Conservation (phyloP, 2,329 filamentous ascomycete species). For the Alternaria infectoria region DNA sequence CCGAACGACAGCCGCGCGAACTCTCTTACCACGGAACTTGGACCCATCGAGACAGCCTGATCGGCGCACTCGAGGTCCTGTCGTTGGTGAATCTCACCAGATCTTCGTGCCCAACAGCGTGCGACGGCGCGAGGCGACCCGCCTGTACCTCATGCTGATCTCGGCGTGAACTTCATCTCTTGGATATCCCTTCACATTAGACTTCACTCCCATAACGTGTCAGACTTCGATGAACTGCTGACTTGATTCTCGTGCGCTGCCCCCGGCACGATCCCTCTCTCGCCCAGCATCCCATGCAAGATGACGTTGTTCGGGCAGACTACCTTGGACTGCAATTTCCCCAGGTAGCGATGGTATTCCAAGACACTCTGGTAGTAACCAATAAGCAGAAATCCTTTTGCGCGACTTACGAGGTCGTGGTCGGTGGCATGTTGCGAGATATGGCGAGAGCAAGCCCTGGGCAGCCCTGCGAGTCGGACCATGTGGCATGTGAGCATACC, state of each 20-base stretch:
- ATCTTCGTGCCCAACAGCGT: constrained; percentile 19
- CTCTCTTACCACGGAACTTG: neutral
- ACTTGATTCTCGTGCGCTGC: constrained; percentile 3
- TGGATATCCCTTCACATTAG: neutral
- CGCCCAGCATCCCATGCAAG: constrained; percentile 9
- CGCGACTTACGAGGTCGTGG: neutral
- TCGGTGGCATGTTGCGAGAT: neutral
- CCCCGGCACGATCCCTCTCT: neutral
- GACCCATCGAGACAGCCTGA: constrained; percentile 15
- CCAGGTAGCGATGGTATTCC: neutral
- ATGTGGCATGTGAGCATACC: neutral
- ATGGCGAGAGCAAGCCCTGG: neutral
- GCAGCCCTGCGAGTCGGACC: neutral
- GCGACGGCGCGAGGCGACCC: constrained; percentile 27
- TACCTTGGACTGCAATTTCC: constrained; percentile 4
- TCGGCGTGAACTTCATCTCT: neutral
- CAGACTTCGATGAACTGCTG: neutral
- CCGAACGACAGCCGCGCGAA: constrained; percentile 18
- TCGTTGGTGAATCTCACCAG: constrained; percentile 6
- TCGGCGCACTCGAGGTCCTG: constrained; percentile 24
- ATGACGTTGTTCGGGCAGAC: constrained; percentile 14
- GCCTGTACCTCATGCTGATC: constrained; percentile 6
- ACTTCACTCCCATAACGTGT: neutral
- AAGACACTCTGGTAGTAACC: neutral
- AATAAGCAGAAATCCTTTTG: neutral